Conservation (phyloP, 257 asterid genomes). For the Primulina eburnea region DNA sequence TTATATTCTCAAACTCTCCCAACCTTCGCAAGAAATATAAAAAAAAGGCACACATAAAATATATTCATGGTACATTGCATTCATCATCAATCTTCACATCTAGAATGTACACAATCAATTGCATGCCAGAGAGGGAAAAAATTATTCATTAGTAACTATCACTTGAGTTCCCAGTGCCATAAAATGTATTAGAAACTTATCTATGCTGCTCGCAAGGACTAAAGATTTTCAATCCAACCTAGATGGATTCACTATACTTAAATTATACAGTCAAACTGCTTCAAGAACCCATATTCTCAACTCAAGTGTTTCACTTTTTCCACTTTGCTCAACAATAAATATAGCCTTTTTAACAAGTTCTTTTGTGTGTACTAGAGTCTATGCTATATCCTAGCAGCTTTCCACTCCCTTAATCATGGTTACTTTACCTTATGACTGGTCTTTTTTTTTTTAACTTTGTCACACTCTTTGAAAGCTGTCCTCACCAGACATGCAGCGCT, state of each 20-base stretch:
- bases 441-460: not conserved
- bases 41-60: not conserved
- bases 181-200: not conserved
- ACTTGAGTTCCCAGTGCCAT: not conserved
- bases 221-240: not conserved
- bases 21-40: not conserved
- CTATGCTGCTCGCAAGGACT: too few species aligned
- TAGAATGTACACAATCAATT: not conserved
- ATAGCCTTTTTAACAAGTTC: not conserved
- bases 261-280: not conserved
- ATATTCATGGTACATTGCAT: not conserved
- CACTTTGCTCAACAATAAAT: not conserved
- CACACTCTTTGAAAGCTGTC: not conserved
- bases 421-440: not conserved
- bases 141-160: not conserved
- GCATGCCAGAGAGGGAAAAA: constrained; percentile 11
- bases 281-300: not conserved
- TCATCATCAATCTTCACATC: not conserved
- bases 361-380: constrained; percentile 8
- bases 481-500: not conserved
- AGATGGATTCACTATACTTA: not conserved
- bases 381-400: not conserved
- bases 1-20: constrained; percentile 3
- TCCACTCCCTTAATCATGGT: not conserved
- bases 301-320: not conserved